Base-by-base conservation (phyloP, 148 eudicot genomes). In the Vaccinium vitisidaea region DNA sequence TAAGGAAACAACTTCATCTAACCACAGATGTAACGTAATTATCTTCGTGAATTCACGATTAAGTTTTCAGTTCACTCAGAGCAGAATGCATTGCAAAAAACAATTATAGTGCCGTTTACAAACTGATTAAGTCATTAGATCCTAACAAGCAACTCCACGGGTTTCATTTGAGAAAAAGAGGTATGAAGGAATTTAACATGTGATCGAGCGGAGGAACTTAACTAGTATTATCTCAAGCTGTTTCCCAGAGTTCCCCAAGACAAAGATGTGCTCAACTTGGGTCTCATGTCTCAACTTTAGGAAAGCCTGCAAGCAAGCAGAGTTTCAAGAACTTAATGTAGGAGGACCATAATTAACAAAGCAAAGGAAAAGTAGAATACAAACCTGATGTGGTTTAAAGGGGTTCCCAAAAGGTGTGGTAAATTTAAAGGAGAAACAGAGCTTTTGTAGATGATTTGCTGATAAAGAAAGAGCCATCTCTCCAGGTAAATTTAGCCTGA, bases 301-400 rank as follows among this genome's bases (percentile, higher is more conserved):
- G 78, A 95, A 88, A 48, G 93, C 98, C 99, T 95, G 95, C 82
- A 85, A 36, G 52, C 23, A 63, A 86, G 39, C 76, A 77, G 63
- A 71, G 13, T 9, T 52, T 56, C 84, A 75, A 84, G 65, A 27
- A 90, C 99, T 85, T 59, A 59, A 59, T 1, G 65, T 59, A 59
- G 9, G 65, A 59, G n/a, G 65, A 18, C 18, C 65, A 58, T 59
- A 5, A 59, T 19, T 59, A 59, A 59, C 18, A n/a, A 59, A 19
- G 65, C 65, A 49, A 85, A 74, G 71, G 6, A 19, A 53, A 73
- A 83, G 12, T 16, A 32, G 30, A 63, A 2, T 32, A 32, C 36
- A 81, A 85, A 95, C 99, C 98, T 96, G 99, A 85, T 96, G 99
- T 71, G 99, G 99, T 75, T 90, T 91, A 78, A 96, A 96, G 69